These are phyloP conservation scores for Stemphylium vesicarium DNA, from an alignment of 2,329 filamentous ascomycete genomes.

Conservation along the genomic window DNA sequence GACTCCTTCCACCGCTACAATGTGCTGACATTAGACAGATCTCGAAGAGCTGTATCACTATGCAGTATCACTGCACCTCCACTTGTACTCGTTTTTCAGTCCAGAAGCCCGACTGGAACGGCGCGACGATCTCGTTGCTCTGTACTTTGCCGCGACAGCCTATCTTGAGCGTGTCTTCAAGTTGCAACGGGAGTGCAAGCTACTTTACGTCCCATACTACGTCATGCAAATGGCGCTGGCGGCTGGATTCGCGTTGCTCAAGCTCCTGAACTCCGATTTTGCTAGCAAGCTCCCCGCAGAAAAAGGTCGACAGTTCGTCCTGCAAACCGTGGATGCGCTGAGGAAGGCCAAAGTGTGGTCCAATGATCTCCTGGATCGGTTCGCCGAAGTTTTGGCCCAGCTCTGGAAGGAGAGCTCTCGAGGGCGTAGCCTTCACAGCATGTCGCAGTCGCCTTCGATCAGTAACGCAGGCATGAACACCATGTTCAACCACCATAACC, in stretches of 20 bases:
- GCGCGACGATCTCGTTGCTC: conserved; percentile 71
- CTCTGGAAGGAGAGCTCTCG: conserved; percentile 72
- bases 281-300: conserved; percentile 68
- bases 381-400: conserved; percentile 85
- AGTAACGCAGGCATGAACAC: conserved; percentile 39
- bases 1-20: not conserved
- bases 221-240: conserved; percentile 87
- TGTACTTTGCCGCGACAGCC: conserved; percentile 73
- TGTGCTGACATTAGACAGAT: conserved; percentile 44
- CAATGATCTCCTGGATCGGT: conserved; percentile 79
- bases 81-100: conserved; percentile 81
- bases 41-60: conserved; percentile 68
- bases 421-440: conserved; percentile 46
- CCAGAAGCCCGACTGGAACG: conserved; percentile 67
- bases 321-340: conserved; percentile 72
- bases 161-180: conserved; percentile 69
- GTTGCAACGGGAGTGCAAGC: conserved; percentile 61
- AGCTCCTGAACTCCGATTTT: conserved; percentile 78
- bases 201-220: conserved; percentile 75
- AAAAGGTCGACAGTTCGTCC: conserved; percentile 70
- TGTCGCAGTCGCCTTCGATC: conserved; percentile 47
- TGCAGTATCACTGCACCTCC: conserved; percentile 76
- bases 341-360: conserved; percentile 75
- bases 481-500: conserved; percentile 41
- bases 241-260: conserved; percentile 77